phyloP scores from a whole-genome alignment of 1,139 yeast species.

The Zygoascus meyerae region DNA sequence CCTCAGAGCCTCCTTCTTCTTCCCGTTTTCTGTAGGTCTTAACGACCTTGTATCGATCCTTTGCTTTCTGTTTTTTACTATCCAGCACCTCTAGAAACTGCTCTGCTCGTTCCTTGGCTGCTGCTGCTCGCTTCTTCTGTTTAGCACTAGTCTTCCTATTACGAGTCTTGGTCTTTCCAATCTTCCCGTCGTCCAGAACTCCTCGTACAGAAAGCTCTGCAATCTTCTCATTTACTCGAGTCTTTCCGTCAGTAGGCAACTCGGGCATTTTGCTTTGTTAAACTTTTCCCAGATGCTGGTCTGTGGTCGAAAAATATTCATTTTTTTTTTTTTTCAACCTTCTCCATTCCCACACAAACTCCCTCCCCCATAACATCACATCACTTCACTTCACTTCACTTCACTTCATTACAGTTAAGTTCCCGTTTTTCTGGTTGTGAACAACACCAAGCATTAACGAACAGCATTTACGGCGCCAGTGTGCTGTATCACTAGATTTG shows the following conservation, averaged over 20 bases:
- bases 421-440: background rate
- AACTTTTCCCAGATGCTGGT: constrained; percentile 27
- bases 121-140: constrained; percentile 25
- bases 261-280: constrained; percentile 8
- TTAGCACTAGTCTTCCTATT: constrained; percentile 18
- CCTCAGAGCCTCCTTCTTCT: background rate
- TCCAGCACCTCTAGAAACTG: constrained; percentile 25
- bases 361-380: background rate
- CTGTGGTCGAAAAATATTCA: background rate
- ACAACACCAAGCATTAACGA: background rate
- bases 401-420: background rate
- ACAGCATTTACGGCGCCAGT: background rate
- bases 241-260: constrained; percentile 20
- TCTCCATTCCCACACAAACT: no score
- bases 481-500: background rate
- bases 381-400: background rate
- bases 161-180: constrained; percentile 13
- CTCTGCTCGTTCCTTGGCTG: constrained; percentile 27
- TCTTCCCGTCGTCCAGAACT: constrained; percentile 17
- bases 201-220: constrained; percentile 31
- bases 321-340: background rate
- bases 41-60: constrained; percentile 23
- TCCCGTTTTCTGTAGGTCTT: constrained; percentile 22
- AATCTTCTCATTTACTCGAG: constrained; percentile 27
- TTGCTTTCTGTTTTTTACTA: constrained; percentile 27